Conservation (phyloP, 768 basidiomycete genomes). For the Psilocybe cubensis region DNA sequence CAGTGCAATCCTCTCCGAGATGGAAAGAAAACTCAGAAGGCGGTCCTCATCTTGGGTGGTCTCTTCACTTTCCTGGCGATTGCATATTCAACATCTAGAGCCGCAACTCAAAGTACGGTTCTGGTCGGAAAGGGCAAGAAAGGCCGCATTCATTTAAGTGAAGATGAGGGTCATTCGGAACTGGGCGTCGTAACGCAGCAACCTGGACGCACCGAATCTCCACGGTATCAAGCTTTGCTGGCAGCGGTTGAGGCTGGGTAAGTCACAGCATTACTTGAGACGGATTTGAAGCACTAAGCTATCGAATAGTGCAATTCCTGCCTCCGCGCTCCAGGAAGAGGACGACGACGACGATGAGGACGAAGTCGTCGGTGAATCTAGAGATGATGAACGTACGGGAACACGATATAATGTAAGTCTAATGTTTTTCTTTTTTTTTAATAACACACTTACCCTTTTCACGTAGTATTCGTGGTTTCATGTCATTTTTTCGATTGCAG, state of each 20-base stretch:
- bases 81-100: constrained; percentile 94
- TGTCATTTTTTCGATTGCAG: constrained; percentile 91
- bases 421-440: not conserved
- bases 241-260: constrained; percentile 97
- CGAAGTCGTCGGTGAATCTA: constrained; percentile 62
- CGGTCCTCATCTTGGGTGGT: constrained; percentile 88
- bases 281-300: not conserved
- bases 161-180: constrained; percentile 67
- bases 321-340: constrained; percentile 87
- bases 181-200: constrained; percentile 81
- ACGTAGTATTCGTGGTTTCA: constrained; percentile 98
- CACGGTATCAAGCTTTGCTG: constrained; percentile 90
- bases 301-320: constrained; percentile 79
- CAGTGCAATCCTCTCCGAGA: constrained; percentile 89
- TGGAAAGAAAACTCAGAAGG: constrained; percentile 73
- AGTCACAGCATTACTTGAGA: constrained; percentile 20
- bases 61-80: constrained; percentile 98
- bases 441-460: constrained; percentile 9
- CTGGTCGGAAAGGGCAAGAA: constrained; percentile 76
- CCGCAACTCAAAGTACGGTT: constrained; percentile 94
- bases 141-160: constrained; percentile 65
- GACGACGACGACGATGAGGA: constrained; percentile 83
- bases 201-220: constrained; percentile 82
- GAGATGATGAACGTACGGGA: constrained; percentile 92
- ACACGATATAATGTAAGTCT: constrained; percentile 89